These are phyloP conservation scores for Colletotrichum gloeosporioides DNA, from an alignment of 2,329 filamentous ascomycete genomes.

Conservation along the genomic window DNA sequence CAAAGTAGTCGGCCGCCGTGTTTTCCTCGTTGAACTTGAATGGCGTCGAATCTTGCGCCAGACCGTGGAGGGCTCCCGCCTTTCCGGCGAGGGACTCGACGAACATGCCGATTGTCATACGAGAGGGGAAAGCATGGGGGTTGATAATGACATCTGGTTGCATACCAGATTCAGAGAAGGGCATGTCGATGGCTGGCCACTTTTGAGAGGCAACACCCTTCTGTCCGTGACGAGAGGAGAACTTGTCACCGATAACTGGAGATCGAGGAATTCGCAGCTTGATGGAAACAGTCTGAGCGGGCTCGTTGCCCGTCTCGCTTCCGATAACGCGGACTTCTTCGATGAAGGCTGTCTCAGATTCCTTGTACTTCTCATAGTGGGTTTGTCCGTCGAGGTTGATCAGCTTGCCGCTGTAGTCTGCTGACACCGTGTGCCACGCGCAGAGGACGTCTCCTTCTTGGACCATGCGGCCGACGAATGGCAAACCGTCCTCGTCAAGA, in stretches of 20 bases:
- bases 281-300: slow-evolving; percentile 86
- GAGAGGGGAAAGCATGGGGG: slow-evolving; percentile 97
- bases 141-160: slow-evolving; percentile 99
- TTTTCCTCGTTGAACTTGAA: slow-evolving; percentile 94
- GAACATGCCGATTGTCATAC: slow-evolving; percentile 99
- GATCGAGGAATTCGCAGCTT: slow-evolving; percentile 91
- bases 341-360: slow-evolving; percentile 84
- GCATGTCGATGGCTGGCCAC: slow-evolving; percentile 93
- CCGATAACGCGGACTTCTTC: slow-evolving; percentile 94
- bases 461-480: slow-evolving; percentile 78
- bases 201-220: slow-evolving; percentile 97
- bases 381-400: slow-evolving; percentile 87
- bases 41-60: slow-evolving; percentile 95
- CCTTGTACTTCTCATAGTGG: slow-evolving; percentile 93
- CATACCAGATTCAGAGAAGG: slow-evolving; percentile 94
- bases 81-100: slow-evolving; percentile 97
- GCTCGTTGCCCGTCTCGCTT: slow-evolving; percentile 81
- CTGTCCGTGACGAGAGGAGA: slow-evolving; percentile 97
- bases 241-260: slow-evolving; percentile 97
- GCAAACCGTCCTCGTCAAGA: slow-evolving; percentile 88
- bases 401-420: slow-evolving; percentile 78
- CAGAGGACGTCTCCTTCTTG: slow-evolving; percentile 84
- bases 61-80: slow-evolving; percentile 88
- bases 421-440: slow-evolving; percentile 87
- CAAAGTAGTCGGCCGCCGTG: slow-evolving; percentile 93